Evolutionary conservation across 139 green algal species (phyloP).

Genomic region (Chlamydomonas schloesseri): DNA sequence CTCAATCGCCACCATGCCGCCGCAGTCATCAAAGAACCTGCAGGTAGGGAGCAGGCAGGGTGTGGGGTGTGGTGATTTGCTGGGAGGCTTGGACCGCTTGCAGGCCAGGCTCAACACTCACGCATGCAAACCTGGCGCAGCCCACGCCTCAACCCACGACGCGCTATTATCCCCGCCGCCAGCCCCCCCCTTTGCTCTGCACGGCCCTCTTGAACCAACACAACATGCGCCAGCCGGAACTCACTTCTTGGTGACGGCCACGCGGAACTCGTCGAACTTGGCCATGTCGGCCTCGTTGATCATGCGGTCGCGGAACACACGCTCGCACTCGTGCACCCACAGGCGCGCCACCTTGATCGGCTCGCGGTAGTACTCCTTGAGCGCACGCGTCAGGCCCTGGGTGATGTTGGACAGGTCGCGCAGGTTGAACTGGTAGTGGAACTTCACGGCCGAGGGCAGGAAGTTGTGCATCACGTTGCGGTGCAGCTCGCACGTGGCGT

Average conservation of each 20-base stretch:
- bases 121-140: too few species aligned
- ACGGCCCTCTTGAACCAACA: too few species aligned
- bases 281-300: slow-evolving; percentile 81
- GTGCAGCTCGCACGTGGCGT: slow-evolving; percentile 93
- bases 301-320: slow-evolving; percentile 89
- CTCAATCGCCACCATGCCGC: slow-evolving; percentile 71
- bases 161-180: too few species aligned
- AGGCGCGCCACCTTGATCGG: slow-evolving; percentile 77
- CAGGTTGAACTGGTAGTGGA: slow-evolving; percentile 95
- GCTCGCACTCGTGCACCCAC: slow-evolving; percentile 90
- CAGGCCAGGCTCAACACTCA: too few species aligned
- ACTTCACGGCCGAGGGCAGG: slow-evolving; percentile 89
- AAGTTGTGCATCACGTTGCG: slow-evolving; percentile 84
- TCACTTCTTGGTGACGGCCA: slow-evolving; percentile 75
- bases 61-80: not conserved
- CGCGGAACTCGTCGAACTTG: slow-evolving; percentile 83
- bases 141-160: too few species aligned
- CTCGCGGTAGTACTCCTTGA: slow-evolving; percentile 80
- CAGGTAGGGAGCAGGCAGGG: too few species aligned
- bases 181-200: too few species aligned
- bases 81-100: not conserved
- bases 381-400: slow-evolving; percentile 82
- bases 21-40: slow-evolving; percentile 72
- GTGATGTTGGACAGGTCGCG: slow-evolving; percentile 88
- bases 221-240: slow-evolving; percentile 28